Evolutionary conservation across 2,329 filamentous ascomycete species (phyloP), one percentile per base, ranked within the genome.

Genomic region (Aspergillus sp.): DNA sequence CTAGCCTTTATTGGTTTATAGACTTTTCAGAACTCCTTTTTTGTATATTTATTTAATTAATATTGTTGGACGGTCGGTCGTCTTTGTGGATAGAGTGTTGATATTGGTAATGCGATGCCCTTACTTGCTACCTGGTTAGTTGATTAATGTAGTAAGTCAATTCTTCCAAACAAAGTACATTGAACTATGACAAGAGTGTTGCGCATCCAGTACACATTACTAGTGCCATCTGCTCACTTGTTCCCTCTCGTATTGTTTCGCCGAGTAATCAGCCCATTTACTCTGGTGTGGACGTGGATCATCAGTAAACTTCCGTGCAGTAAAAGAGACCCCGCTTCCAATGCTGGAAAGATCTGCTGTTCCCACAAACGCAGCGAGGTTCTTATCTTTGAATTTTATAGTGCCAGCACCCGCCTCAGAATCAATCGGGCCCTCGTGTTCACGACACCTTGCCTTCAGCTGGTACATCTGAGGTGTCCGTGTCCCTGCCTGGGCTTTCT

Each of bases 221-320:
- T 39, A 58, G 27, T 55, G 46, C 52, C 56, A 55, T 48, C 59
- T 61, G 1, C 15, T 33, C 9, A 58, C 48, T n/a, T 52, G 19
- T 43, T 39, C 59, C 3, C 15, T n/a, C 49, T 63, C 59, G 23
- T 41, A 58, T 31, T 45, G 37, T 46, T n/a, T 5, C 40, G 55
- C 56, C 21, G 61, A 63, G 39, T 56, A 63, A 41, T 58, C 46
- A 11, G 47, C 23, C 59, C 56, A 62, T 43, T 62, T n/a, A 4
- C 21, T 56, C 21, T 33, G 21, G 40, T 21, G 51, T 35, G 39
- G 15, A 47, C 25, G 25, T 45, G 62, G 62, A 12, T 21, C 2
- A 55, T 55, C 49, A 19, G 59, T 59, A 19, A 62, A 33, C 47
- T 58, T 54, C 15, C 44, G 33, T 11, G 47, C 57, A 48, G 43